Base-by-base conservation (phyloP, 306 rosid genomes). In the Rosa multiflora region DNA sequence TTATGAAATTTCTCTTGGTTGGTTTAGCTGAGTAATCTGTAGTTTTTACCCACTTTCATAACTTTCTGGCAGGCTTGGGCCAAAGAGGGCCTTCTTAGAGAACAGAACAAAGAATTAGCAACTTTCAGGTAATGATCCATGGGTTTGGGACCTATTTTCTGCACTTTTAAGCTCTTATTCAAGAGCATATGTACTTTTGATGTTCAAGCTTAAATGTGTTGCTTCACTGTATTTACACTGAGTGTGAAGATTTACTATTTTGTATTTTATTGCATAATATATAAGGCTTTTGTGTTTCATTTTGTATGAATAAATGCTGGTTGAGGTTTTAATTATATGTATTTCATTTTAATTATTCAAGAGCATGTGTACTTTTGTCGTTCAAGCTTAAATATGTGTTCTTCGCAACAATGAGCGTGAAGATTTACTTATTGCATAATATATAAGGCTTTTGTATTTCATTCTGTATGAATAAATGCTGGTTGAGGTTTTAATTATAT, bases 81-180 rank as follows among this genome's bases (percentile, higher is more conserved):
- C 67, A 91, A 96, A 77, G 96, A 96, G 80, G 94, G 88, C 82
- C 93, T 91, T 80, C 94, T 96, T 48, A 87, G 92, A 39, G 98
- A 93, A 77, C 98, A 96, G 85, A 90, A 89, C 85, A 87, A 90
- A 81, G 97, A 96, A 82, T 82, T 96, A 67, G 96, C 94, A 66
- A 88, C 85, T 62, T 88, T 89, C 87, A 90, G 99, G 99, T 96
- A 85, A 76, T 83, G 78, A 35, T 83, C 78, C 85, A 37, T 66
- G 48, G 67, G 40, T n/a, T 14, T 7, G 43, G 12, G 53, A 42
- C 23, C 15, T 69, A 26, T 46, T 53, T 10, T 48, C 14, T 76
- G 49, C 69, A 21, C 21, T 82, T 63, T 44, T 29, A 42, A 40
- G 29, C 13, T 62, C 44, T 72, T 71, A 23, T 39, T 37, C 23